Evolutionary conservation across 352 stramenopile genomes (phyloP), one percentile per base, ranked within the genome.

Genomic region (Sclerospora graminicola): DNA sequence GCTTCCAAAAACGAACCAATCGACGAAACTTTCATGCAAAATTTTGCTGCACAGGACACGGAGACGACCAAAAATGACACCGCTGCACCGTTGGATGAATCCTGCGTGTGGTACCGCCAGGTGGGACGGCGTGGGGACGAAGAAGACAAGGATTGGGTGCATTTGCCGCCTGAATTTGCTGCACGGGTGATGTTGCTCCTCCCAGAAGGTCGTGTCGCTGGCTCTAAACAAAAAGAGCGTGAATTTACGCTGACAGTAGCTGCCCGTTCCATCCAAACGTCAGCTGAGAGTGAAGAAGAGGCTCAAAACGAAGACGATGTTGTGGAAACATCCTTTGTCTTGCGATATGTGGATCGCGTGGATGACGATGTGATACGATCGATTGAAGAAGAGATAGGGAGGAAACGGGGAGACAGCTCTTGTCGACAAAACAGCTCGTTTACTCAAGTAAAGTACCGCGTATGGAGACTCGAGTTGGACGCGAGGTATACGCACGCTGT

Each of bases 391-490:
- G 43, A 65, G 37, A 21, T 71, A 5, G 8, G 53, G 14, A 37
- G 43, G 2, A 24, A 54, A 8, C 26, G 10, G 21, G 33, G 46
- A 23, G 4, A 23, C 11, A 40, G 45, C 18, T 35, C 31, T 8
- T 11, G 23, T 26, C 30, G 5, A 38, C 38, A 61, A 51, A 7
- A 32, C 28, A 20, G 31, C 39, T 8, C 30, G 57, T 41, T 63
- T 19, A 48, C 40, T 6, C 41, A 24, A 16, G 13, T 34, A 18
- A 63, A 56, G 30, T 63, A 60, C 29, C 53, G 71, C 33, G 46
- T 92, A 0, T 92, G 80, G 80, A 63, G 66, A 51, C 49, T 89
- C 21, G 80, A 92, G 47, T 82, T 89, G 33, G 80, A 92, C 32
- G 68, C 70, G 11, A 76, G 80, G 30, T 87, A 86, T 35, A 61